Percentiles rank a stretch among this genome's conserved stretches.
phyloP scores from a whole-genome alignment of 495 filamentous ascomycete species.

The Aspergillus steynii region DNA sequence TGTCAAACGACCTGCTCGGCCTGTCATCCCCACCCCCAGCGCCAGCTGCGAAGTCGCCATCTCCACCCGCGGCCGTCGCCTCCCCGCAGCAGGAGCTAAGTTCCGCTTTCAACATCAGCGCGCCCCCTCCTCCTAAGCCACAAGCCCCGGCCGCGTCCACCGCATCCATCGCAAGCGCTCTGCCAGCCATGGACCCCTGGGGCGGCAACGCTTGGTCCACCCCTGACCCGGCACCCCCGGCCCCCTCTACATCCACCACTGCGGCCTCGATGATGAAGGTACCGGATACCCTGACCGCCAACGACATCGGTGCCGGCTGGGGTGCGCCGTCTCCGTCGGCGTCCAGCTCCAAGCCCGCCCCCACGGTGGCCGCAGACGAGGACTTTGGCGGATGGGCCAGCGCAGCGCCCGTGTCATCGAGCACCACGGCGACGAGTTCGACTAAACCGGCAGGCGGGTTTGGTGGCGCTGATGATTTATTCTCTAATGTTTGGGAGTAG shows the following conservation, averaged over 20 bases:
- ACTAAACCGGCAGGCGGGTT: constrained; percentile 61
- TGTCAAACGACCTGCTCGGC: constrained; percentile 76
- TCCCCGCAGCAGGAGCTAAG: constrained; percentile 45
- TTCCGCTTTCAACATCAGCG: constrained; percentile 80
- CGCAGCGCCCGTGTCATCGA: constrained; percentile 54
- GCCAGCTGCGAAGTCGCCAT: constrained; percentile 33
- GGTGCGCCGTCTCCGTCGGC: constrained; percentile 36
- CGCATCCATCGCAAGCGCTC: constrained; percentile 31
- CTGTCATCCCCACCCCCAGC: constrained; percentile 60
- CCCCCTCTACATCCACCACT: constrained; percentile 15
- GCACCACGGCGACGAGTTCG: constrained; percentile 33
- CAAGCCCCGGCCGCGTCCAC: constrained; percentile 30
- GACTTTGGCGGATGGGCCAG: constrained; percentile 94
- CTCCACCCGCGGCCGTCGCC: constrained; percentile 36
- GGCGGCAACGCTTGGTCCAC: constrained; percentile 53
- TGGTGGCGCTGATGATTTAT: constrained; percentile 77
- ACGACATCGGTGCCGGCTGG: constrained; percentile 58
- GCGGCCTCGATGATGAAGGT: constrained; percentile 48
- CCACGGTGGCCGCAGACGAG: constrained; percentile 78
- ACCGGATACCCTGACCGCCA: constrained; percentile 46
- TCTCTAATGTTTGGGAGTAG: constrained; percentile 91
- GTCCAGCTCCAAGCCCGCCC: constrained; percentile 44
- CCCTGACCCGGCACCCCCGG: constrained; percentile 41
- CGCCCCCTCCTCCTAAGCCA: constrained; percentile 46
- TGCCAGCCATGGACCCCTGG: constrained; percentile 50